phyloP scores from a whole-genome alignment of 108 stramenopile species.

The Nitzschia sp. region DNA sequence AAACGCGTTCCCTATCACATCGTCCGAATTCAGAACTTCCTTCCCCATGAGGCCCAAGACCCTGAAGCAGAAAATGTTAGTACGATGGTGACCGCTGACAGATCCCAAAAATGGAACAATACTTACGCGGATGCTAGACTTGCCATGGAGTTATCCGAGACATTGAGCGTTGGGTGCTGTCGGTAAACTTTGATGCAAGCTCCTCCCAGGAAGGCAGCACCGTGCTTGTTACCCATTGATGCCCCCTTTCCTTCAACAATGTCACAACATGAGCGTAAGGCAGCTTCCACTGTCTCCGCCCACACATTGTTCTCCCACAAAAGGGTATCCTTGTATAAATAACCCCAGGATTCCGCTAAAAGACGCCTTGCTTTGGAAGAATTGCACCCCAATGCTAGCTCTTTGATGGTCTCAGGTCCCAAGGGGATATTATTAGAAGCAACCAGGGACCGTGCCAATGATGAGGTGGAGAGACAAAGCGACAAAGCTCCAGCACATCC shows the following conservation, averaged over 20 bases:
- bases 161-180: slow-evolving; percentile 13
- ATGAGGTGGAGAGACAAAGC: slow-evolving; percentile 43
- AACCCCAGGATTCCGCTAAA: slow-evolving; percentile 52
- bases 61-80: not conserved
- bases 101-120: not conserved
- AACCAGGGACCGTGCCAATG: slow-evolving; percentile 43
- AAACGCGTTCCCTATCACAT: slow-evolving; percentile 65
- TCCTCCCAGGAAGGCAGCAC: slow-evolving; percentile 69
- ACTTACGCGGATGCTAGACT: slow-evolving; percentile 7
- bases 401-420: slow-evolving; percentile 33
- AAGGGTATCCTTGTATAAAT: slow-evolving; percentile 24
- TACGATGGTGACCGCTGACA: no score
- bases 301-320: slow-evolving; percentile 29
- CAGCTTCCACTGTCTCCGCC: slow-evolving; percentile 20
- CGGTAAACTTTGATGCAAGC: slow-evolving; percentile 46
- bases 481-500: slow-evolving; percentile 55
- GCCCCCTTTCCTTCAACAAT: slow-evolving; percentile 2
- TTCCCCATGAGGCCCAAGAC: slow-evolving; percentile 46
- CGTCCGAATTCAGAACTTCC: slow-evolving; percentile 52
- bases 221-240: slow-evolving; percentile 59
- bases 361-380: slow-evolving; percentile 74
- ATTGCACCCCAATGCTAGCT: slow-evolving; percentile 25
- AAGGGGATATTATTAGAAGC: slow-evolving; percentile 11
- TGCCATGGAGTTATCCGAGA: not conserved
- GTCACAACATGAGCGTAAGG: slow-evolving; percentile 11